Percentiles rank a stretch among this genome's conserved stretches.
phyloP scores from a whole-genome alignment of 306 rosid species.

The Trichosanthes cucumerina region DNA sequence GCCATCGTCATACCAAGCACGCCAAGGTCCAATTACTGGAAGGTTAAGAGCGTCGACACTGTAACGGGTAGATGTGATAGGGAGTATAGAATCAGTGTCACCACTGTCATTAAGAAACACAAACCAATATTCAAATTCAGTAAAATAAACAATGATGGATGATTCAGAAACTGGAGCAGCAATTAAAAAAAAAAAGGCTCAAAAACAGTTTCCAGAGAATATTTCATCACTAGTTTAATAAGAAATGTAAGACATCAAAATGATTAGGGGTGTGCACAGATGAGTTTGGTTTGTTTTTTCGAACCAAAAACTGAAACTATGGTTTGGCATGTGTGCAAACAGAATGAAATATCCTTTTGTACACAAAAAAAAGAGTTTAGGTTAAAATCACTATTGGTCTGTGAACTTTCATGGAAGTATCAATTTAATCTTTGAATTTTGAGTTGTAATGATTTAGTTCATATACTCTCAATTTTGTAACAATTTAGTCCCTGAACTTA shows the following conservation, averaged over 20 bases:
- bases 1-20: conserved; percentile 69
- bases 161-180: neutral
- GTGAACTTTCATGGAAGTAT: no score
- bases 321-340: no score
- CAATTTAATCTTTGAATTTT: no score
- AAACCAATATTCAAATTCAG: neutral
- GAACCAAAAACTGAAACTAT: neutral
- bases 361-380: no score
- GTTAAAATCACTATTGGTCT: no score
- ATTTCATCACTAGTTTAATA: neutral
- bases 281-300: neutral
- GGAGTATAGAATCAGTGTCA: conserved; percentile 61
- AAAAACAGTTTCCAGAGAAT: neutral
- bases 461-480: no score
- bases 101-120: conserved; percentile 45
- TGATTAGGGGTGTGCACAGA: no score
- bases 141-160: neutral
- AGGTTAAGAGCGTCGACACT: conserved; percentile 67
- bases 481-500: no score
- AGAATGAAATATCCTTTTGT: no score
- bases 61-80: conserved; percentile 70
- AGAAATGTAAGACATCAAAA: neutral
- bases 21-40: conserved; percentile 53
- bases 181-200: neutral
- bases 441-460: no score